Evolutionary conservation across 345 rosid species (phyloP).

Genomic region (Pistacia atlantica): DNA sequence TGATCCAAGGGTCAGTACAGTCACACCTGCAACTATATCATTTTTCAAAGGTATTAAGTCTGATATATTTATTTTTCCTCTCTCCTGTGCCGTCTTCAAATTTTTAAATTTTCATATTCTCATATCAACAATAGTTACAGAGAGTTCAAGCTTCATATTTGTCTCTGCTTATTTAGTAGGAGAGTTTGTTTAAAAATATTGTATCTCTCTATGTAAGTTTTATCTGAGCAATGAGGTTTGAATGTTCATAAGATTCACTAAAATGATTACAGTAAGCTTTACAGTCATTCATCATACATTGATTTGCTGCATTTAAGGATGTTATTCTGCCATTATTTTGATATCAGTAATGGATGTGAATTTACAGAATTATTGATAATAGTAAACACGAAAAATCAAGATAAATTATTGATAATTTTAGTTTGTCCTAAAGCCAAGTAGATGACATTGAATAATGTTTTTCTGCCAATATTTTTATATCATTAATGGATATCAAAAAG

Average conservation of each 20-base stretch:
- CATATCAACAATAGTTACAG: background rate
- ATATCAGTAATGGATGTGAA: too few species aligned
- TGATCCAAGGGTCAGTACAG: constrained; percentile 93
- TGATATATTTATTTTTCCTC: background rate
- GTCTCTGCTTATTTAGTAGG: background rate
- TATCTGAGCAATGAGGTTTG: background rate
- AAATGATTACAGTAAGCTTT: background rate
- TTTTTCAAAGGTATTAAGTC: constrained; percentile 69
- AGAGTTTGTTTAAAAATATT: too few species aligned
- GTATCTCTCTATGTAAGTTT: background rate
- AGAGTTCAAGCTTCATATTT: background rate
- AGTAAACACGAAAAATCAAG: background rate
- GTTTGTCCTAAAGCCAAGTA: background rate
- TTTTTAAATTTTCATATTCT: too few species aligned
- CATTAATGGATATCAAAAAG: background rate
- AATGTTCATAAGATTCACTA: background rate
- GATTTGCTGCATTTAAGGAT: background rate
- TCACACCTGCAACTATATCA: constrained; percentile 84
- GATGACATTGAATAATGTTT: background rate
- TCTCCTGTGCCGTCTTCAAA: background rate
- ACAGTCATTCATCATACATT: background rate
- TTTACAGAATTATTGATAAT: too few species aligned
- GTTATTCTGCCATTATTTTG: background rate
- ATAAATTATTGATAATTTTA: background rate
- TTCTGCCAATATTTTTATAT: background rate